Evolutionary conservation across 2,329 filamentous ascomycete species (phyloP), one percentile per base, ranked within the genome.

Genomic region (Orbilia javanica): DNA sequence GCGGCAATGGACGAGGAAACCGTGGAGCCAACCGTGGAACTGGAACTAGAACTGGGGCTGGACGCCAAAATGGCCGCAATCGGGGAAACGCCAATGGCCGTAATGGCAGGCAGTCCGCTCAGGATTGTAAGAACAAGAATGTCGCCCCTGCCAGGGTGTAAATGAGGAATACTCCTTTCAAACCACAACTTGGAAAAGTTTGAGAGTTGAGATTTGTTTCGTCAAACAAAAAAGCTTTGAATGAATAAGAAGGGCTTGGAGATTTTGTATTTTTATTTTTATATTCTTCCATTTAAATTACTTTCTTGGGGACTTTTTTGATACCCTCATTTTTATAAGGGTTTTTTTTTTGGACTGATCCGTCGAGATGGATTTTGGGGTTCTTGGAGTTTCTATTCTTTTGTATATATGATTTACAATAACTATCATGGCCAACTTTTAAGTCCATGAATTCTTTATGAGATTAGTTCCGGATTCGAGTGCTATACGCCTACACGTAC

Each of bases 221-320:
- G n/a, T 36, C 20, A 36, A 48, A 8, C 3, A 20, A n/a, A 36
- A 36, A 36, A 36, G 34, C 13, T n/a, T 27, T 22, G 34, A 25
- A 36, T 65, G 48, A 39, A 55, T 36, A n/a, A n/a, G n/a, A n/a
- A n/a, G 69, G 64, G 46, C 5, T 22, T 10, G 46, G 52, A 10
- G 3, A 8, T 46, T 57, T 66, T 60, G 52, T 60, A 60, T n/a
- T 60, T 42, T 25, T 60, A 60, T 60, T 2, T 42, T 39, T 39
- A 44, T 57, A 29, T 52, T 29, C 13, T 42, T 20, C 36, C 29
- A 3, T 31, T 39, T 39, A 4, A 15, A 7, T 44, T n/a, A n/a
- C n/a, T n/a, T n/a, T 44, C 25, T 73, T 57, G 55, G 55, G 55
- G 55, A 42, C 34, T 60, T n/a, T n/a, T n/a, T n/a, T 60, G 34